Evolutionary conservation across 208 protist genomes (phyloP).

Genomic region (Trypanosoma platydactyli): DNA sequence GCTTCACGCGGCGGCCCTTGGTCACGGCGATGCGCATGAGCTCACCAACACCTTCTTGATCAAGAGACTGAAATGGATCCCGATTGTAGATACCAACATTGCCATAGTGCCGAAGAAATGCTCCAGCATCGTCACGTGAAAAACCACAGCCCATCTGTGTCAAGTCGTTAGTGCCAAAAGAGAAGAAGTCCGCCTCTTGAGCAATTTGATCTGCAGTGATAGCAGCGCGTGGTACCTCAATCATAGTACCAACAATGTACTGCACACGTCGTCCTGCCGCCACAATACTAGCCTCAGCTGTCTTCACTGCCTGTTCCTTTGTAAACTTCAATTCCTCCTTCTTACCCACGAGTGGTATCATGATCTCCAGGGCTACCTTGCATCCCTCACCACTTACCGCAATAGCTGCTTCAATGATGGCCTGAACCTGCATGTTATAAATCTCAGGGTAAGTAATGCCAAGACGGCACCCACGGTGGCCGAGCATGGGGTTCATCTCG

Average conservation of each 20-base stretch:
- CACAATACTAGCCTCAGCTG: slow-evolving; percentile 61
- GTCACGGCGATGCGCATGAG: slow-evolving; percentile 88
- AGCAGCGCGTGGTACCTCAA: slow-evolving; percentile 89
- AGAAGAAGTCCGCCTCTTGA: slow-evolving; percentile 94
- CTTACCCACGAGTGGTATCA: slow-evolving; percentile 92
- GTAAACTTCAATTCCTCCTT: slow-evolving; percentile 85
- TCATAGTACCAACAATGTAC: slow-evolving; percentile 94
- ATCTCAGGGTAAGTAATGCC: slow-evolving; percentile 94
- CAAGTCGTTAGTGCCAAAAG: slow-evolving; percentile 97
- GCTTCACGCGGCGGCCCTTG: slow-evolving; percentile 79
- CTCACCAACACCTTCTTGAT: slow-evolving; percentile 92
- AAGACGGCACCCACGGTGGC: slow-evolving; percentile 92
- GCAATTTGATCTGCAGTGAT: slow-evolving; percentile 91
- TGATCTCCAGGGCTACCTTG: slow-evolving; percentile 84
- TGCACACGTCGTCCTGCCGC: slow-evolving; percentile 43
- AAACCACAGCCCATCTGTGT: slow-evolving; percentile 97
- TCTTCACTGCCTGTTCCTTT: slow-evolving; percentile 62
- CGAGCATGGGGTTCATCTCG: slow-evolving; percentile 96
- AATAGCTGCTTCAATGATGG: slow-evolving; percentile 92
- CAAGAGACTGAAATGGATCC: slow-evolving; percentile 95
- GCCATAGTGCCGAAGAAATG: slow-evolving; percentile 93
- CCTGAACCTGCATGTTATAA: slow-evolving; percentile 94
- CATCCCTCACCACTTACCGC: slow-evolving; percentile 56
- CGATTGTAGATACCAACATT: slow-evolving; percentile 88
- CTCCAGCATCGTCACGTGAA: slow-evolving; percentile 94